Evolutionary conservation across 225 moss, liverwort and hornwort genomes (phyloP).

Genomic region (Ulota crispa): DNA sequence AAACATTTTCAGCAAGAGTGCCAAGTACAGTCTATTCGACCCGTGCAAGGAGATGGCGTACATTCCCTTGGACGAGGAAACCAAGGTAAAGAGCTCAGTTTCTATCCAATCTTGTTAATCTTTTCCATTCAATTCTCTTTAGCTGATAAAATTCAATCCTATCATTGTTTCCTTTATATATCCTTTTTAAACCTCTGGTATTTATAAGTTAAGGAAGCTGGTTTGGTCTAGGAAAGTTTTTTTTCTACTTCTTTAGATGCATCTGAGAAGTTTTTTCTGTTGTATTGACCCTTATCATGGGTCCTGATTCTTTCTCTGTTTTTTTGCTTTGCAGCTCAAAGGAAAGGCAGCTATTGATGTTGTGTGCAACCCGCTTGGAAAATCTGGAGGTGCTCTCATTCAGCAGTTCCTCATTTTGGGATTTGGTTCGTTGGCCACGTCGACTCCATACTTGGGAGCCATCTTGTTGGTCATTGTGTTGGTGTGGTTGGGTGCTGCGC

Average conservation of each 20-base stretch:
- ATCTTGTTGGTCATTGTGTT: slow-evolving; percentile 92
- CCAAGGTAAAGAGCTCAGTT: slow-evolving; percentile 55
- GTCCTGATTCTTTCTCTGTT: not conserved
- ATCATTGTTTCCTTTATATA: not conserved
- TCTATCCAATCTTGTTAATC: not conserved
- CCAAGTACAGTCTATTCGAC: slow-evolving; percentile 97
- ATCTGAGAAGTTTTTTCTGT: not conserved
- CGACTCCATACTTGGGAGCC: slow-evolving; percentile 89
- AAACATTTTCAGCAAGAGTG: slow-evolving; percentile 99
- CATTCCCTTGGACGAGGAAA: slow-evolving; percentile 97
- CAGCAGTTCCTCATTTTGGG: slow-evolving; percentile 97
- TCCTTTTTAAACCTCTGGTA: too few relatives aligned
- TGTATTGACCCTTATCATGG: not conserved
- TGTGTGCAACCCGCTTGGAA: slow-evolving; percentile 98
- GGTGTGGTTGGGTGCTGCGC: slow-evolving; percentile 91
- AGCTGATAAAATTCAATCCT: not conserved
- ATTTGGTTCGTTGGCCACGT: slow-evolving; percentile 89
- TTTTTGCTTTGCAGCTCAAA: slow-evolving; percentile 64
- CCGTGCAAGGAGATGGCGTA: slow-evolving; percentile 99
- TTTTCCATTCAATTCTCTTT: not conserved
- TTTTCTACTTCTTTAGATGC: too few relatives aligned
- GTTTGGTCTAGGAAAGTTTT: too few relatives aligned
- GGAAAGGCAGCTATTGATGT: slow-evolving; percentile 99
- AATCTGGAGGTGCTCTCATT: slow-evolving; percentile 98
- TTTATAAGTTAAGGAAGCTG: too few relatives aligned